Percentiles rank a stretch among this genome's conserved stretches.
Evolutionary conservation across 352 stramenopile species (phyloP).

Genomic region (Globisporangium cystogenes): DNA sequence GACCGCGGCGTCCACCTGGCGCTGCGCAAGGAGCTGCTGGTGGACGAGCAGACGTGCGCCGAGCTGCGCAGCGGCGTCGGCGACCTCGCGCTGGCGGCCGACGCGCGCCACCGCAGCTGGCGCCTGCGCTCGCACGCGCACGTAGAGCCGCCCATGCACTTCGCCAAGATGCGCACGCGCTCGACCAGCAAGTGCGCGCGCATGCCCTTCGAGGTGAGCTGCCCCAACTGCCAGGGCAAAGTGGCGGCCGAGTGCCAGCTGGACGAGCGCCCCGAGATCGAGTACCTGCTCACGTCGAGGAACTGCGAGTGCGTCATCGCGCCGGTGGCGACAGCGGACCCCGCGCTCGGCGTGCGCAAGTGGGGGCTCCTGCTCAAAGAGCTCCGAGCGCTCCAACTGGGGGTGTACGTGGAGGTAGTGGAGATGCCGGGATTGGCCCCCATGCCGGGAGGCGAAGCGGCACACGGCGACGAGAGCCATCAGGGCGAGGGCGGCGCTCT

Average conservation of each 20-base stretch:
- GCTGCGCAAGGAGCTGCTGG: slow-evolving; percentile 11
- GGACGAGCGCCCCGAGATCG: slow-evolving; percentile 27
- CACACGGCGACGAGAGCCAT: background rate
- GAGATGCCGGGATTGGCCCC: slow-evolving; percentile 2
- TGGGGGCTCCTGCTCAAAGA: slow-evolving; percentile 31
- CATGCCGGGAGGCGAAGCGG: background rate
- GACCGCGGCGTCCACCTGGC: slow-evolving; percentile 11
- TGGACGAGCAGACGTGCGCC: slow-evolving; percentile 2
- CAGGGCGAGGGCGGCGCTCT: slow-evolving; percentile 4
- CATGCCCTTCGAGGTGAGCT: slow-evolving; percentile 53
- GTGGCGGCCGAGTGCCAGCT: slow-evolving; percentile 46
- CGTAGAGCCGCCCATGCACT: slow-evolving; percentile 25
- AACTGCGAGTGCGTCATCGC: slow-evolving; percentile 31
- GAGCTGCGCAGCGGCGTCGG: background rate
- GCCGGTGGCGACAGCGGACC: background rate
- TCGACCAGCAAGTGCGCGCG: slow-evolving; percentile 30
- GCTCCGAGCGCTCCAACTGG: slow-evolving; percentile 22
- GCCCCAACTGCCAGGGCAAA: slow-evolving; percentile 37
- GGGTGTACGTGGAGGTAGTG: slow-evolving; percentile 16
- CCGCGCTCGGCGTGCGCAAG: slow-evolving; percentile 12
- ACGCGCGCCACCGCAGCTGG: slow-evolving; percentile 18
- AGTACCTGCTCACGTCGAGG: slow-evolving; percentile 52
- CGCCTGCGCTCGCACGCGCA: slow-evolving; percentile 20
- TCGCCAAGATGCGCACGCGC: slow-evolving; percentile 41
- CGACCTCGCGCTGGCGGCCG: too few relatives aligned